Evolutionary conservation across 805 yeast species (phyloP).

Genomic region (Cyberlindnera mrakii): DNA sequence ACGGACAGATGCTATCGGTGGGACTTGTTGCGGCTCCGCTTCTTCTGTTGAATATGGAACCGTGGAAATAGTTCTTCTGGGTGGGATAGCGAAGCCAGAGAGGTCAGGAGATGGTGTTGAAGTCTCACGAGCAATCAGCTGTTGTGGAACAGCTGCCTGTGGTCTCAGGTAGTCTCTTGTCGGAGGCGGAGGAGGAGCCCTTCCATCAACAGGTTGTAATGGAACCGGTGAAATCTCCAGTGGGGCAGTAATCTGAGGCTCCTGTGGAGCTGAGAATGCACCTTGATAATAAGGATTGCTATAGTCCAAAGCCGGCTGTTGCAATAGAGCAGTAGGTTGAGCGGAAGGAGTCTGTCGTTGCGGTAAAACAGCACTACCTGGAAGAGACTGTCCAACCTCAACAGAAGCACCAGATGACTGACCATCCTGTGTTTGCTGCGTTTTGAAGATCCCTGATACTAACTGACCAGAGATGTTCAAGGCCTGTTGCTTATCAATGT

Average conservation of each 20-base stretch:
- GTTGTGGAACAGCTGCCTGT: slow-evolving; percentile 2
- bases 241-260: background rate
- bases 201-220: no score
- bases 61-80: slow-evolving; percentile 2
- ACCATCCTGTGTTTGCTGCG: background rate
- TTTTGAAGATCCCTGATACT: slow-evolving; percentile 5
- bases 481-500: slow-evolving; percentile 13
- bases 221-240: background rate
- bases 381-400: background rate
- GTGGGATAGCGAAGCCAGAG: slow-evolving; percentile 16
- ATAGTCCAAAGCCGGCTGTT: slow-evolving; percentile 7
- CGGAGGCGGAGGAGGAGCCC: slow-evolving; percentile 9
- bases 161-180: slow-evolving; percentile 9
- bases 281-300: slow-evolving; percentile 16
- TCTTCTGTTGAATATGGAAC: background rate
- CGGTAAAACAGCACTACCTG: background rate
- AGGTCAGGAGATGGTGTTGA: slow-evolving; percentile 18
- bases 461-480: slow-evolving; percentile 10
- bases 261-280: background rate
- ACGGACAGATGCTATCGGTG: background rate
- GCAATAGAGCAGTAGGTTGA: slow-evolving; percentile 3
- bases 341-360: slow-evolving; percentile 1
- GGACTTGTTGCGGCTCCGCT: background rate
- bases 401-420: background rate
- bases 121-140: background rate